phyloP scores from a whole-genome alignment of 2,329 filamentous ascomycete species.

The Verticillium zaregamsianum region DNA sequence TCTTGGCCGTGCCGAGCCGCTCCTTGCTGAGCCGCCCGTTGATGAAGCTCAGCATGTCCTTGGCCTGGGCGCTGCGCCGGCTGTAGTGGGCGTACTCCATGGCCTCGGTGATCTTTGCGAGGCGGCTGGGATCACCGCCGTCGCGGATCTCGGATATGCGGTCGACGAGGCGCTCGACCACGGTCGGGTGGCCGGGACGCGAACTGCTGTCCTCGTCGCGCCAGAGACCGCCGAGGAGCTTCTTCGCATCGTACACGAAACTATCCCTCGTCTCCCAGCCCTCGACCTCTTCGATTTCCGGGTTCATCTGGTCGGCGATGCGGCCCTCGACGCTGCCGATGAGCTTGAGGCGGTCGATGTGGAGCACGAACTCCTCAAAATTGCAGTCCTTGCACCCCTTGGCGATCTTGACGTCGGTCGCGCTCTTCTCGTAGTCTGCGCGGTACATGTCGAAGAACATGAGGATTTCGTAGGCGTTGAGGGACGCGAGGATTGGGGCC shows the following conservation, averaged over 20 bases:
- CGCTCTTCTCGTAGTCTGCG: neutral
- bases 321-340: neutral
- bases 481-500: neutral
- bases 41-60: neutral
- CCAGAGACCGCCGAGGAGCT: neutral
- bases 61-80: neutral
- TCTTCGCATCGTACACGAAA: neutral
- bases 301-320: neutral
- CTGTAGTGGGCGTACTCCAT: neutral
- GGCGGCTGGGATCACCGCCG: neutral
- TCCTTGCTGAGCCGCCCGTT: neutral
- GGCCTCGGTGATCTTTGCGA: slow-evolving; percentile 1
- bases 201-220: neutral
- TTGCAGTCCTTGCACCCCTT: neutral
- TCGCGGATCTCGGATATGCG: neutral
- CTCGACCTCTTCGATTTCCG: neutral
- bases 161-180: neutral
- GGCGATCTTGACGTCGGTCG: neutral
- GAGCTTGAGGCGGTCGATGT: neutral
- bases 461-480: neutral
- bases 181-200: neutral
- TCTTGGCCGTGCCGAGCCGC: neutral
- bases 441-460: neutral
- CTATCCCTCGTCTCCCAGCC: neutral
- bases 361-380: neutral